Base-by-base conservation (phyloP, 1,139 yeast species). In the Candida sp. region DNA sequence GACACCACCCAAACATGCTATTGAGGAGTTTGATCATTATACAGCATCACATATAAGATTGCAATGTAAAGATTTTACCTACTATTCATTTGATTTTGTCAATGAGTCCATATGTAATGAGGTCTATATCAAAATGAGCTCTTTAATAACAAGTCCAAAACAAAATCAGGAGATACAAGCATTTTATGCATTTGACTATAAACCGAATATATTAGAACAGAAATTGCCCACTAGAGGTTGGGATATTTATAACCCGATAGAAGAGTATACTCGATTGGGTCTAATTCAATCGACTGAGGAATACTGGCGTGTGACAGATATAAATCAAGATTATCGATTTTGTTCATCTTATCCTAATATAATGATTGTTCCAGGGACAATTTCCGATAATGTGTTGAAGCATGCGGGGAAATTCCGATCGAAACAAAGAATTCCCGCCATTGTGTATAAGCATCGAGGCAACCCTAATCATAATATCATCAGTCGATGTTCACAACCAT, bases 401-500 rank as follows among this genome's bases (percentile, higher is more conserved):
- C 93, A 93, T 58, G 95, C 97, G 0, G 83, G 87, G 6, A 86
- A 86, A 56, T 91, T 82, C 60, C 70, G 99, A 42, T 89, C 97
- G 1, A 91, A 91, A 59, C 81, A 79, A 46, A 70, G 99, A 50
- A 78, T 93, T 5, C 98, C 99, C 0, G 87, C 83, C 0, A 68
- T 93, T 36, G 80, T 91, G 1, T 93, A 90, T 61, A 84, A 78
- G 54, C 90, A 90, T 60, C 64, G 78, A 43, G 56, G 55, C 4
- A 63, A 64, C 21, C 67, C 74, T 40, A 88, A 87, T 58, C 82
- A 82, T 1, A 85, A 95, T 56, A 79, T 93, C 2, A 90, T 93
- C 27, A 85, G 95, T 0, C 70, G 99, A 47, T 88, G 97, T 54
- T 76, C 98, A 1, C 99, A 93, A 63, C 99, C 99, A 0, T 68